Base-by-base conservation (phyloP, 768 basidiomycete genomes). In the Tylopilus sp. region DNA sequence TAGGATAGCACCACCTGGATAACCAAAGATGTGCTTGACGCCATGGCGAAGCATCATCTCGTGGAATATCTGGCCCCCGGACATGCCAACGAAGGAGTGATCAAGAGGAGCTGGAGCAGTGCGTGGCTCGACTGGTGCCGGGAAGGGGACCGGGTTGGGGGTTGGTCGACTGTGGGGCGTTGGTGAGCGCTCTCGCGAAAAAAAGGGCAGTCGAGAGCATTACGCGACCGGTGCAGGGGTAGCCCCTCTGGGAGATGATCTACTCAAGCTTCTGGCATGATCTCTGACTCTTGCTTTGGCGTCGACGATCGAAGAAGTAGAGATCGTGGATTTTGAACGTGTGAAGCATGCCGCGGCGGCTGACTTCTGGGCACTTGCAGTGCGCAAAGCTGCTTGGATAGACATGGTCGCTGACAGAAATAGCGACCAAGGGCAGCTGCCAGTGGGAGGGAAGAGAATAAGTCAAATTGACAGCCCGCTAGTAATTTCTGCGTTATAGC, bases 21-120 rank as follows among this genome's bases (percentile, higher is more conserved):
- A 99, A 33, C 95, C 95, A 63, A 99, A 98, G 41, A 99, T 80
- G 63, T 98, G 91, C 71, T 95, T 97, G 60, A 98, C 95, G 51
- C 79, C 83, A 66, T 99, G 97, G 41, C 95, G 81, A 55, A 95
- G 85, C 91, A 99, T 95, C 95, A 99, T 98, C 73, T 99, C 95
- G 70, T 99, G 94, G 75, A 99, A 97, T 66, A 99, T 98, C 71
- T 98, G 82, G 23, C 95, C 95, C 12, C 95, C 95, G 20, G 92
- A 91, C 69, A 95, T 80, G 44, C 95, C 97, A 49, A 98, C 79
- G 64, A 99, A 98, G 8, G 88, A 86, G 61, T 84, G 79, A 67
- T 94, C 91, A 53, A 89, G 71, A 36, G 75, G 76, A 38, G 76
- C 76, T 20, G 73, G 71, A 56, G 74, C 75, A 1, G 79, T 75